These are phyloP conservation scores for Tuctoria greenei DNA, from an alignment of 176 grass and related monocot species.

Conservation along the genomic window DNA sequence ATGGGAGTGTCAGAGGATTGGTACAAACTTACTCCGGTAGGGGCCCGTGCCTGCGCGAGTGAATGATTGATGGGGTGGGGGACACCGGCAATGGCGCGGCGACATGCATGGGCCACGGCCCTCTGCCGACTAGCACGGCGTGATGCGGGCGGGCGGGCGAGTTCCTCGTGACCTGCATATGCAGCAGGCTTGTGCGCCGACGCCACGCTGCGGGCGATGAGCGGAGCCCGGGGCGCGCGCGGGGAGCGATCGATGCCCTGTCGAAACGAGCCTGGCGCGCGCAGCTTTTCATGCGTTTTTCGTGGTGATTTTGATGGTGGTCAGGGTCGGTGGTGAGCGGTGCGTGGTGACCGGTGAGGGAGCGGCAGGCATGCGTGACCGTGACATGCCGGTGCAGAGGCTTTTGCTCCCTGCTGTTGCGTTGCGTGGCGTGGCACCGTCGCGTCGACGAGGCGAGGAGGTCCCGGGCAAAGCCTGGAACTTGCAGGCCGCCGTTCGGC, in stretches of 20 bases:
- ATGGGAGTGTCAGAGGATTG: not conserved
- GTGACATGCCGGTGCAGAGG: not conserved
- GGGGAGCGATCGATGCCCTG: not conserved
- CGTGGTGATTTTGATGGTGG: slow-evolving; percentile 19
- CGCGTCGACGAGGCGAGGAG: not conserved
- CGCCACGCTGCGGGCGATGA: not conserved
- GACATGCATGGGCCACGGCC: slow-evolving; percentile 4
- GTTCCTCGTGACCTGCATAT: slow-evolving; percentile 8
- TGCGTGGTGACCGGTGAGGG: not conserved
- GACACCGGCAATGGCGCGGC: not conserved
- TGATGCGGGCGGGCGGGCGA: not conserved
- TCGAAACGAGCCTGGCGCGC: not conserved
- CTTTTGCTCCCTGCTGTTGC: not conserved
- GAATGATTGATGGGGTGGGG: slow-evolving; percentile 17
- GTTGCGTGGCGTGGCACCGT: not conserved
- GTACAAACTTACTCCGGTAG: slow-evolving; percentile 1
- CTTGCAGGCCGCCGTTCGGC: not conserved
- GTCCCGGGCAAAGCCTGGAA: not conserved
- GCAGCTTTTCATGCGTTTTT: slow-evolving; percentile 26
- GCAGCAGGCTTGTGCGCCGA: not conserved
- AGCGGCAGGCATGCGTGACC: not conserved
- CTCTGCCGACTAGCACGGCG: not conserved
- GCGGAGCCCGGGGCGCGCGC: not conserved
- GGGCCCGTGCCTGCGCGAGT: not conserved
- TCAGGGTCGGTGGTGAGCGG: not conserved